Evolutionary conservation across 345 rosid species (phyloP), one percentile per base, ranked within the genome.

Genomic region (Hypericum perforatum): DNA sequence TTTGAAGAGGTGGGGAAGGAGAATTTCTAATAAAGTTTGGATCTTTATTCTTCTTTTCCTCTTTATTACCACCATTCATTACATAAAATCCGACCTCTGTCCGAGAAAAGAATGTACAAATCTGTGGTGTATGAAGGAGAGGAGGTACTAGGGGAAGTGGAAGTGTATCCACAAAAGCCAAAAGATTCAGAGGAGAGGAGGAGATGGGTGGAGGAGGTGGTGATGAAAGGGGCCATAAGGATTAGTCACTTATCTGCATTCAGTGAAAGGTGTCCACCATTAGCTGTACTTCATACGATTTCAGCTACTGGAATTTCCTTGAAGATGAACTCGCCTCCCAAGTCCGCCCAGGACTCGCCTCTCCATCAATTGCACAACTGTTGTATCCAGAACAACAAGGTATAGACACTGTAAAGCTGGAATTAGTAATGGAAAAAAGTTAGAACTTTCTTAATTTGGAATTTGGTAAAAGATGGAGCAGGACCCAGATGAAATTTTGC

Each of bases 211-310:
- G 96, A 82, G 55, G 68, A 74, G 67, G 75, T 61, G 38, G 32
- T 74, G 69, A 65, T 75, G 85, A 13, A 7, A 41, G 44, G 51
- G 52, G 94, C 78, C 61, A 76, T 94, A 82, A 81, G 71, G 45
- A 79, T 84, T 43, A 70, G 71, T 58, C 68, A 70, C 71, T 81
- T 86, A 66, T 80, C 97, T 50, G 72, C 64, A 68, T 54, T 84
- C 49, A 86, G 99, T 65, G 95, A 94, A 74, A 94, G 99, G 57
- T 89, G 97, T 63, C 84, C 92, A 29, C 99, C 97, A 59, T 89
- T 94, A 29, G 79, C 97, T 37, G 97, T 94, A 37, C 87, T 94
- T 8, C 84, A 81, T 76, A 84, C 92, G 52, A 56, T 94, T 64
- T 70, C 84, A 37, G 61, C 83, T 52, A 63, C 52, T 78, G 90